Evolutionary conservation across 73 alveolate genomes (phyloP).

Genomic region (Tetrahymena elliotti): DNA sequence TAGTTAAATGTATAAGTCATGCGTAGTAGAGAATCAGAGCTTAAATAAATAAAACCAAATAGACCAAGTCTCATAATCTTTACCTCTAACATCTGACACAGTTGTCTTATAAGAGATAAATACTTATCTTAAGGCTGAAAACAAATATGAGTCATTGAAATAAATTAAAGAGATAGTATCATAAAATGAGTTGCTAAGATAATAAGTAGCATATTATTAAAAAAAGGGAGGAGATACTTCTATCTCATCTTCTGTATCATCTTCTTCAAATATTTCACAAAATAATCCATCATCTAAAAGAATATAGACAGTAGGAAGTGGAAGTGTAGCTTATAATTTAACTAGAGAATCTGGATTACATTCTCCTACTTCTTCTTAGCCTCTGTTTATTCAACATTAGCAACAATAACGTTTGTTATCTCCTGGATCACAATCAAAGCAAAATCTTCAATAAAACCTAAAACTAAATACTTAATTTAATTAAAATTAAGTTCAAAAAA

Average conservation of each 20-base stretch:
- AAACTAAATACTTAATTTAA: neutral
- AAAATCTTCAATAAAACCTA: neutral
- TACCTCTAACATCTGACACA: neutral
- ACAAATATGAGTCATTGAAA: neutral
- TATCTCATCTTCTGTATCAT: neutral
- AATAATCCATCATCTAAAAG: neutral
- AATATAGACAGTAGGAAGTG: neutral
- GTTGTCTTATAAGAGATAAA: neutral
- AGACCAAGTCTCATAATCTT: neutral
- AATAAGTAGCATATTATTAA: neutral
- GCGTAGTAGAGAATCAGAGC: neutral
- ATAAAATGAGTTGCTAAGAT: neutral
- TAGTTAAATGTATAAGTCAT: neutral
- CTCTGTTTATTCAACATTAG: neutral
- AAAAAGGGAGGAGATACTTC: neutral
- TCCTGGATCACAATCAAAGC: neutral
- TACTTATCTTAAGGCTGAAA: neutral
- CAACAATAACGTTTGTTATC: neutral
- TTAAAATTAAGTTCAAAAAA: neutral
- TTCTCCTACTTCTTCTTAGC: neutral
- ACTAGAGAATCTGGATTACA: neutral
- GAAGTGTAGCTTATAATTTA: neutral
- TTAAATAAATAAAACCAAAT: neutral
- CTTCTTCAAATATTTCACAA: neutral
- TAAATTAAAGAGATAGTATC: neutral